Base-by-base conservation (phyloP, 192 early-diverging fungal species). In the Spizellomyces punctatus region DNA sequence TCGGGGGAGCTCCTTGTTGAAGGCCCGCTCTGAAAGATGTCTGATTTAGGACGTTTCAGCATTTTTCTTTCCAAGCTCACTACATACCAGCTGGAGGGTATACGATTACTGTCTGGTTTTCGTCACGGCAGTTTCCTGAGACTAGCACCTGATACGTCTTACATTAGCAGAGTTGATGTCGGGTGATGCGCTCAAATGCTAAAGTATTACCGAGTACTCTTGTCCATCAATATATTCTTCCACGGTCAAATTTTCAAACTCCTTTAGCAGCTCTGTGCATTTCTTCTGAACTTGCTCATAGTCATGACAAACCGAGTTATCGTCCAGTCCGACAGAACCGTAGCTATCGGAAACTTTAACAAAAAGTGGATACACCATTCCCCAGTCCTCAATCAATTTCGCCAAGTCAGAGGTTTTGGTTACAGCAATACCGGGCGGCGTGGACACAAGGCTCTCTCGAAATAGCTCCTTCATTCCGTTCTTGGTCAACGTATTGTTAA, bases 151-250 rank as follows among this genome's bases (percentile, higher is more conserved):
- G 45, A 55, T 16, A 21, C 17, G 41, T 50, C 5, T 2, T 5
- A 43, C 27, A 69, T 27, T 6, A 68, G n/a, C 22, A 48, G 54
- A 56, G 54, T 7, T 22, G n/a, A 56, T 7, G 4, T 22, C n/a
- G 7, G 7, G n/a, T 4, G 54, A 56, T 19, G 22, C n/a, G 54
- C 54, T 56, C n/a, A 22, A 36, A n/a, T 7, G 54, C 6, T 19
- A n/a, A 0, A 4, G 22, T 5, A 56, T 52, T 73, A 79, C 77
- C 64, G 78, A 79, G 56, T 77, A 79, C 46, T 79, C 78, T 12
- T 52, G 78, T 8, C 78, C 78, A 52, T 79, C 78, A 69, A 79
- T 79, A 44, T 66, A 79, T 69, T 79, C 78, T 56, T 79, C 78
- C 50, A 79, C 58, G 4, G 71, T 74, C 5, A 79, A 54, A 21